These are phyloP conservation scores for Ceratopteris richardii DNA, from an alignment of 75 land plant species.

Conservation along the genomic window DNA sequence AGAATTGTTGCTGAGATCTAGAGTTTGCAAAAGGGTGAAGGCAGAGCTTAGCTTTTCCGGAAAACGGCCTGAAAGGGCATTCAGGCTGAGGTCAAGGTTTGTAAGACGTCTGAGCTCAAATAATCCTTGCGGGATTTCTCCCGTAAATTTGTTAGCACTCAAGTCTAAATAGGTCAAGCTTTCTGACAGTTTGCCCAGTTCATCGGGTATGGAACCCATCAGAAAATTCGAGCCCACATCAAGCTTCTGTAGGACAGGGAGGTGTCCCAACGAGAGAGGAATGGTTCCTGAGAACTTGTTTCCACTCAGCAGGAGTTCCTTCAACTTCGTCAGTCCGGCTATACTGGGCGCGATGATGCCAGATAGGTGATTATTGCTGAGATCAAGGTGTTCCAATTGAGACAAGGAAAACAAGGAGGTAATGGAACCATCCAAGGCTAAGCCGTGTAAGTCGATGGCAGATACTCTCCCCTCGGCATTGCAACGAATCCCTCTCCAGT, in stretches of 20 bases:
- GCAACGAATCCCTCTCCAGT: slow-evolving; percentile 17
- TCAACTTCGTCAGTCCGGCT: slow-evolving; percentile 9
- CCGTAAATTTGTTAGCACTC: slow-evolving; percentile 15
- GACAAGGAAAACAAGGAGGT: slow-evolving; percentile 9
- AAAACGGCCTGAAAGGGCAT: slow-evolving; percentile 12
- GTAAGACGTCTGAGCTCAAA: slow-evolving; percentile 35
- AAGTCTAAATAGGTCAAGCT: slow-evolving; percentile 9
- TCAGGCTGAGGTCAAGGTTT: slow-evolving; percentile 32
- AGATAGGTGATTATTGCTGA: slow-evolving; percentile 41
- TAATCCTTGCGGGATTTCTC: slow-evolving; percentile 42
- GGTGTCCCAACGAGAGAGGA: slow-evolving; percentile 39
- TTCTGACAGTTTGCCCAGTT: slow-evolving; percentile 22
- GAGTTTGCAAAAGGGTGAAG: slow-evolving; percentile 2
- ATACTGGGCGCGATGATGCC: slow-evolving; percentile 33
- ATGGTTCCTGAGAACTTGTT: slow-evolving; percentile 17
- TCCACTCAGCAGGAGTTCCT: slow-evolving; percentile 8
- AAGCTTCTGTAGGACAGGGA: slow-evolving; percentile 37
- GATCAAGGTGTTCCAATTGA: slow-evolving; percentile 30
- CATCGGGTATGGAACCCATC: slow-evolving; percentile 33
- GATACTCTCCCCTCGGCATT: slow-evolving; percentile 6
- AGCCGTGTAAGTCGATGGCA: neutral
- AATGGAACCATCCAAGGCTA: slow-evolving; percentile 9
- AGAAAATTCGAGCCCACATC: slow-evolving; percentile 19
- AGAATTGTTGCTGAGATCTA: slow-evolving; percentile 33
- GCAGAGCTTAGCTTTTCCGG: slow-evolving; percentile 4